Percentiles rank a stretch among this genome's conserved stretches.
Conservation (phyloP, 2,329 filamentous ascomycete species). For the Colletotrichum liaoningense region DNA sequence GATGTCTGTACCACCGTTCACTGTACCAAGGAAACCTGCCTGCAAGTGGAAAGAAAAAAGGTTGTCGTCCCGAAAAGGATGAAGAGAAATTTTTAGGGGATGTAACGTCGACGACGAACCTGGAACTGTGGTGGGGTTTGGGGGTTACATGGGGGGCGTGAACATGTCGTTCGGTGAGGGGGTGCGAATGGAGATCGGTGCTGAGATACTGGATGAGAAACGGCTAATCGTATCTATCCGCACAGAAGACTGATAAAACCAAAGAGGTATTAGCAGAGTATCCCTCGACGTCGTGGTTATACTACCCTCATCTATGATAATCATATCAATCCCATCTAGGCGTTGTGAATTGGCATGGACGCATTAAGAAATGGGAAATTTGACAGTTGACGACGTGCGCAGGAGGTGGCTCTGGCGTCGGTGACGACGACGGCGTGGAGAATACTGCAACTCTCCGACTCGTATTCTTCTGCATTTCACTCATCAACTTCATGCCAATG, state of each 20-base stretch:
- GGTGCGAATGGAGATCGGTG: background rate
- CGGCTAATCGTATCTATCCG: background rate
- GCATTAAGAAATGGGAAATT: constrained; percentile 29
- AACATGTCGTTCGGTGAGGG: too few species aligned
- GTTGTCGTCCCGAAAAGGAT: constrained; percentile 21
- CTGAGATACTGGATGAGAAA: background rate
- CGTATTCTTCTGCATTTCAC: constrained; percentile 18
- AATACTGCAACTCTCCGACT: constrained; percentile 27
- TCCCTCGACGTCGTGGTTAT: background rate
- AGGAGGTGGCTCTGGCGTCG: constrained; percentile 27
- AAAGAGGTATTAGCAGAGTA: background rate
- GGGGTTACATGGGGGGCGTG: constrained; percentile 11
- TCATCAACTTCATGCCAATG: constrained; percentile 32
- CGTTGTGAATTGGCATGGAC: constrained; percentile 2
- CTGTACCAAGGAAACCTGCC: constrained; percentile 8
- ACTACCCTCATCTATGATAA: background rate
- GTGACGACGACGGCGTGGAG: constrained; percentile 28
- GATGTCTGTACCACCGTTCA: background rate
- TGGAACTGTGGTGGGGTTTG: constrained; percentile 31
- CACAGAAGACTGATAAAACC: background rate
- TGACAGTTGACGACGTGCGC: constrained; percentile 13
- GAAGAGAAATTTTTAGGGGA: constrained; percentile 31
- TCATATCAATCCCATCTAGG: background rate
- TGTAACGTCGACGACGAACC: constrained; percentile 37
- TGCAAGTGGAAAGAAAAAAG: constrained; percentile 8